Base-by-base conservation (phyloP, 352 stramenopile genomes). In the Phytophthora citrophthora region DNA sequence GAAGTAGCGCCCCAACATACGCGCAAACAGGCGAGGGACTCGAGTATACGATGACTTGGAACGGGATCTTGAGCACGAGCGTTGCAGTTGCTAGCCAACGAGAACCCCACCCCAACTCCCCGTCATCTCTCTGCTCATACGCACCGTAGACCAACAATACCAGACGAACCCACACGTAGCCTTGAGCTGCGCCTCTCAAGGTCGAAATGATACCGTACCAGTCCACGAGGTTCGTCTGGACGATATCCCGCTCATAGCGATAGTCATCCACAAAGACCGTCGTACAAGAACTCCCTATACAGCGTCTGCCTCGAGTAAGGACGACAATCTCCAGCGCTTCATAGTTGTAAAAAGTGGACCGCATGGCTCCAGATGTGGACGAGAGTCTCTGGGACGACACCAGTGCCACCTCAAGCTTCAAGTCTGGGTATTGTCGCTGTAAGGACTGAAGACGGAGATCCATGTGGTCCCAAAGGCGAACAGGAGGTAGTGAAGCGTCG, bases 241-340 rank as follows among this genome's bases (percentile, higher is more conserved):
- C 45, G 11, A 64, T 63, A 5, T 66, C 61, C 1, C 78, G 69
- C 29, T 88, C 72, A 32, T 89, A 91, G 31, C 83, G 72, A 13
- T 81, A 86, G 40, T 87, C 77, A 43, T 87, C 77, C 12, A 84
- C 49, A 18, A 83, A 66, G 0, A 79, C 52, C 0, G 75, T 87
- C 5, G 29, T 41, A 32, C 72, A 83, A 15, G 4, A 26, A 12
- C 29, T n/a, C 8, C 16, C 15, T 13, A 24, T 26, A 29, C 74
- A 80, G 13, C 31, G 58, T 9, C 54, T 70, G 0, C 74, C 74
- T 4, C 74, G 55, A 5, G 64, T 74, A 12, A 83, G 29, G n/a
- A 73, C 68, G 13, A 72, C 64, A 2, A 79, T 38, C 27, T 83
- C 74, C 2, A 68, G 48, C 7, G 49, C 62, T 20, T 81, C 58